Base-by-base conservation (phyloP, 495 filamentous ascomycete genomes). In the Trichoderma virens region DNA sequence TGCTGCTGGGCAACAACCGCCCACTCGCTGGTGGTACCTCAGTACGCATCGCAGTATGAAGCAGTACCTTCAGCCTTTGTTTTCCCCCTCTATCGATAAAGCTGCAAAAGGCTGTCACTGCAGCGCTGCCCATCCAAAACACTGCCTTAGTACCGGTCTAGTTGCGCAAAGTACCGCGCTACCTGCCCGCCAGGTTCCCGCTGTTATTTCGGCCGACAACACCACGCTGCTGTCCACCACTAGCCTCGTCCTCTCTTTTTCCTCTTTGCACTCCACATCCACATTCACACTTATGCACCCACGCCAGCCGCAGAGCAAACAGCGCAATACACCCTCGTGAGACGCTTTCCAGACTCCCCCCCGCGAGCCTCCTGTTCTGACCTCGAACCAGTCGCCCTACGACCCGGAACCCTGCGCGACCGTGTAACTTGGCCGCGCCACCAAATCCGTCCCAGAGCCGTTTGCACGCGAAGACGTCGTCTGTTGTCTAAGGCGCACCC, bases 251-350 rank as follows among this genome's bases (percentile, higher is more conserved):
- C 51, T 30, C 32, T 30, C 23, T 30, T 56, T 30, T 27, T 56
- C 51, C 51, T 56, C 27, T 30, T 56, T 56, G 51, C 51, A 56
- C 51, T 56, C 51, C 51, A 56, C 51, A 56, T 30, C 18, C 43
- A 47, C 5, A 56, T 35, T 35, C 32, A 35, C 32, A 35, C 32
- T 35, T 35, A 35, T 56, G 51, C 51, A 56, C 51, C 51, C 51
- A 56, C 51, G 51, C 51, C 51, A 56, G 51, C 51, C 51, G 51
- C 51, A 56, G 23, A 27, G 51, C 51, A 56, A 56, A 56, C 51
- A 56, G 27, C 51, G 18, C 51, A 56, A 56, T 56, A 56, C 51
- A 30, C 51, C 51, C 51, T 56, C 43, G 43, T 47, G n/a, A 47
- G 51, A 56, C 47, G 51, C 51, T 56, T n/a, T 27, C 51, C 25